A percentile compares a stretch with the other conserved stretches of the same genome.
Evolutionary conservation across 352 stramenopile genomes (phyloP).

Genomic region (Phytophthora fragariaefolia): DNA sequence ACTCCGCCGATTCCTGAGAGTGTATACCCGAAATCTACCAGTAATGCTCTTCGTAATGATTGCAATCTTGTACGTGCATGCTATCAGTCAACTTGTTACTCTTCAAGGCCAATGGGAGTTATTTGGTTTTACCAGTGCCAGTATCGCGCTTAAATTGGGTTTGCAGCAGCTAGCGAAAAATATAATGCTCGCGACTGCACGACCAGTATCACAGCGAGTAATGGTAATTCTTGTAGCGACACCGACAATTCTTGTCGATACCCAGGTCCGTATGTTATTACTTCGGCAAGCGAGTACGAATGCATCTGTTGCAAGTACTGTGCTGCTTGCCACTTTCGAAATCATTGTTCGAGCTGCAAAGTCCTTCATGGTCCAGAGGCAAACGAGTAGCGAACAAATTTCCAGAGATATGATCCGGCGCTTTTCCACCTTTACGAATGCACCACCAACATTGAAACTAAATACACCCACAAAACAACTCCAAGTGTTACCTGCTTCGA

Average conservation of each 20-base stretch:
- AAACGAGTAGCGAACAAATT: slow-evolving; percentile 7
- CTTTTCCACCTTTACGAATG: neutral
- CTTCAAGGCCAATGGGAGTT: too few relatives aligned
- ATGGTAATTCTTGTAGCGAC: slow-evolving; percentile 33
- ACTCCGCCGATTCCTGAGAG: slow-evolving; percentile 6
- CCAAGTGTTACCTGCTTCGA: neutral
- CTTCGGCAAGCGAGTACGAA: slow-evolving; percentile 27
- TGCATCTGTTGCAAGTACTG: slow-evolving; percentile 22
- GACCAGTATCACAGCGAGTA: slow-evolving; percentile 1
- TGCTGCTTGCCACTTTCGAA: slow-evolving; percentile 30
- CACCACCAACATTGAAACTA: neutral
- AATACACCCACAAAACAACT: neutral
- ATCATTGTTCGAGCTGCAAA: slow-evolving; percentile 32
- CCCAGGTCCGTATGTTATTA: slow-evolving; percentile 40
- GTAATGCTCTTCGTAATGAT: slow-evolving; percentile 12
- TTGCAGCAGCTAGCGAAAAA: slow-evolving; percentile 27
- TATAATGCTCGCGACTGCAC: slow-evolving; percentile 1
- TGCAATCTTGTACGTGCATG: slow-evolving; percentile 14
- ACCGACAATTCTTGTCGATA: slow-evolving; percentile 45
- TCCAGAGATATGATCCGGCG: neutral
- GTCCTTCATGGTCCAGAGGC: slow-evolving; percentile 11
- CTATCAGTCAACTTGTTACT: too few relatives aligned
- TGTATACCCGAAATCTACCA: slow-evolving; percentile 17
- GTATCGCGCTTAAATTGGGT: slow-evolving; percentile 16
- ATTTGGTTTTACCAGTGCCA: neutral